These are phyloP conservation scores for Gyrodon lividus DNA, from an alignment of 768 basidiomycete genomes.

Conservation along the genomic window DNA sequence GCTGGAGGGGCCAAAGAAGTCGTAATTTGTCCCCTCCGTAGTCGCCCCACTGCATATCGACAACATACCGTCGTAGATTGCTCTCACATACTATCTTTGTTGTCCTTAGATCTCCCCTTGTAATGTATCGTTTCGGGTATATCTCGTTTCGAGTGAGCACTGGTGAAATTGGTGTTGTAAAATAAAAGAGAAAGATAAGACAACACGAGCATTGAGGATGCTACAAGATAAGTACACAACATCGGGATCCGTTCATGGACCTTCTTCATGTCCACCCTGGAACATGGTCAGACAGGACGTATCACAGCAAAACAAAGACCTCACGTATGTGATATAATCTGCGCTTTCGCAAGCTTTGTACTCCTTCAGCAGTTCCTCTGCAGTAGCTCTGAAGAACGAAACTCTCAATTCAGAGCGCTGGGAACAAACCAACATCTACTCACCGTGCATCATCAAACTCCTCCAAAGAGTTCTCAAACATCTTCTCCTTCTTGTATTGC, in stretches of 20 bases:
- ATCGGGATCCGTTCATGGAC: too few species aligned
- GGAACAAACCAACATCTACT: constrained; percentile 13
- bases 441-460: constrained; percentile 98
- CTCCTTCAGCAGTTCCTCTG: constrained; percentile 86
- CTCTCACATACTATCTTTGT: constrained; percentile 18
- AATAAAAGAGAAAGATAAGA: constrained; percentile 6
- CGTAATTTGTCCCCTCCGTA: constrained; percentile 47
- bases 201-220: not conserved
- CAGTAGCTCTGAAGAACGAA: constrained; percentile 61
- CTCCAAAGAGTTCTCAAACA: constrained; percentile 90
- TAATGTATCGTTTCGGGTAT: constrained; percentile 24
- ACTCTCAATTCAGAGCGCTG: not conserved
- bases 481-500: constrained; percentile 95
- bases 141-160: constrained; percentile 1
- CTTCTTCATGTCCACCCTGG: constrained; percentile 38
- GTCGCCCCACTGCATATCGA: constrained; percentile 30
- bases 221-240: too few species aligned
- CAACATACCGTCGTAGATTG: constrained; percentile 21
- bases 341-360: constrained; percentile 96
- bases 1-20: constrained; percentile 75
- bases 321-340: constrained; percentile 87
- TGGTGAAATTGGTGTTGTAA: not conserved
- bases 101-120: constrained; percentile 21
- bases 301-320: constrained; percentile 22
- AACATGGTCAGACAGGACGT: not conserved